Base-by-base conservation (phyloP, 495 filamentous ascomycete genomes). In the Penicillium antarcticum region DNA sequence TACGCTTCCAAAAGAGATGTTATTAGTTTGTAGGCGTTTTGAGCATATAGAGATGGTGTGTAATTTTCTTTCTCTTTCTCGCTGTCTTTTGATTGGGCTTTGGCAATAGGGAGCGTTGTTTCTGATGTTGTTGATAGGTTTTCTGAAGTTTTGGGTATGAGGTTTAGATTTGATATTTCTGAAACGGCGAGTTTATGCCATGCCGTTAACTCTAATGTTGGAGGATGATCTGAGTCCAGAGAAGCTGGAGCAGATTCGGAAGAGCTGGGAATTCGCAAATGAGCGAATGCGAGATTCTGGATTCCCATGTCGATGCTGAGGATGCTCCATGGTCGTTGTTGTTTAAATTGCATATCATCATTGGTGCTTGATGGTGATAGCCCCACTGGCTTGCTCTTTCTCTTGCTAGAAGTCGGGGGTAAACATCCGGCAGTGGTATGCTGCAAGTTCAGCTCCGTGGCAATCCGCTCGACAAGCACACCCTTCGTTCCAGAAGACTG, bases 261-360 rank as follows among this genome's bases (percentile, higher is more conserved):
- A 17, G 49, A 50, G 33, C 33, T 23, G 2, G 57, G 52, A 13
- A 73, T 58, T 0, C 53, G 24, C n/a, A 76, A 40, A 66, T 72
- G 64, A 32, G 72, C 69, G 56, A 85, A 90, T 12, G 90, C 92
- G 13, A 96, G 72, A 69, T 94, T 95, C 36, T 82, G 81, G 59
- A 97, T 85, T 37, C 91, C 89, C 80, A 96, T 84, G 69, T 96
- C 89, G 58, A 94, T 86, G 63, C 89, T 91, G 18, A 97, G 64
- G 42, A 97, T 80, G 24, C 77, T 75, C 51, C 54, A 58, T 23
- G 45, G 42, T 17, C 24, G 5, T 39, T 3, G 6, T 36, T 31
- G 14, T n/a, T 40, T 42, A 12, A 18, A 10, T 6, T 7, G 26
- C 2, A 5, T 5, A 23, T 0, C 21, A 23, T 23, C 11, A 21